Evolutionary conservation across 257 asterid species (phyloP).

Genomic region (Forsythia viridissima): DNA sequence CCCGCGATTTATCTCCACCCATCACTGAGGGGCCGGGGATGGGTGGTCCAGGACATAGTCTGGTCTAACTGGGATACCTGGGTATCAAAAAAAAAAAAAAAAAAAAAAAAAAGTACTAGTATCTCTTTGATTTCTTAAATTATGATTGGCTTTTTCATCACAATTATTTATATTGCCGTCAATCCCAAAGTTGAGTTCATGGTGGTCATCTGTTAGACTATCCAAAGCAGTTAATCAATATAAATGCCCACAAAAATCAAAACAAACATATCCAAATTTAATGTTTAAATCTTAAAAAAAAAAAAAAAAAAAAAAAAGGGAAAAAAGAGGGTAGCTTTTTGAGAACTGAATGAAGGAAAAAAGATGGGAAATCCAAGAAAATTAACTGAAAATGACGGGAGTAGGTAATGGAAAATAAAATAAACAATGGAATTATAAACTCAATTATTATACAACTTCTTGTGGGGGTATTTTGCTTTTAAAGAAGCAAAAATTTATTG

Average conservation of each 20-base stretch:
- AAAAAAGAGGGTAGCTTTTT: background rate
- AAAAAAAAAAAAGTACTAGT: conserved; percentile 6
- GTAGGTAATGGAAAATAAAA: conserved; percentile 13
- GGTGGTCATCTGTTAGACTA: conserved; percentile 64
- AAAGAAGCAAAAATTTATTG: conserved; percentile 3
- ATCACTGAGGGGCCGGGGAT: no score
- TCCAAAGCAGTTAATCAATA: conserved; percentile 28
- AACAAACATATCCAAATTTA: background rate
- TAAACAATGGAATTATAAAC: conserved; percentile 23
- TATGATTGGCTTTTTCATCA: conserved; percentile 25
- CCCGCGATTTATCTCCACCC: no score
- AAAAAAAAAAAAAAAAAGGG: background rate
- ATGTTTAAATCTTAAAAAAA: conserved; percentile 12
- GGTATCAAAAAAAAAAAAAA: no score
- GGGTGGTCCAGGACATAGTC: no score
- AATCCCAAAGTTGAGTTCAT: conserved; percentile 53
- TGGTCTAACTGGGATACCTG: no score
- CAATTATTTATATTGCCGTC: conserved; percentile 48
- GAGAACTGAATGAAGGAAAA: conserved; percentile 9
- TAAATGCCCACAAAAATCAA: conserved; percentile 6
- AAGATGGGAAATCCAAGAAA: no score
- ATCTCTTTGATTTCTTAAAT: conserved; percentile 27
- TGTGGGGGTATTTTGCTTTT: background rate
- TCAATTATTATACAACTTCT: conserved; percentile 21
- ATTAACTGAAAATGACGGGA: conserved; percentile 15